phyloP scores from a whole-genome alignment of 345 rosid genomes.

The Acer yangbiense region DNA sequence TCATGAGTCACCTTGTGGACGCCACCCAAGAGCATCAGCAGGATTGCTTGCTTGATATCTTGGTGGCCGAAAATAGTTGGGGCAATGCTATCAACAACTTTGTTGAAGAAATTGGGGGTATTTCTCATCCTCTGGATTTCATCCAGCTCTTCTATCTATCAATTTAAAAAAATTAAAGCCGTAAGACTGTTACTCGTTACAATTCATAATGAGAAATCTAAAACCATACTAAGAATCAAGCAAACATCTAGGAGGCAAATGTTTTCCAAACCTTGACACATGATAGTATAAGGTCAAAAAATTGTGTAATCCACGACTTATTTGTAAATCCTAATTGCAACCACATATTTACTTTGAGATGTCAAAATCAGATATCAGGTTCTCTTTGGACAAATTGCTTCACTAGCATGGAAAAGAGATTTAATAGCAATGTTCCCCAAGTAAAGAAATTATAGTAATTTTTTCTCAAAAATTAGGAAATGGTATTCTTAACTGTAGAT shows the following conservation, averaged over 20 bases:
- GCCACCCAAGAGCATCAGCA: slow-evolving; percentile 94
- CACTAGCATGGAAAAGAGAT: slow-evolving; percentile 6
- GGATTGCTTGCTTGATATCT: slow-evolving; percentile 92
- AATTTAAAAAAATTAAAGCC: slow-evolving; percentile 21
- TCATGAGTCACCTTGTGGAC: slow-evolving; percentile 76
- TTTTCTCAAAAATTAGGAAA: not conserved
- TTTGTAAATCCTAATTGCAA: too few relatives aligned
- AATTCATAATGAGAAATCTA: too few relatives aligned
- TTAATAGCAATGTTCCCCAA: not conserved
- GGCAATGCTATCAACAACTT: slow-evolving; percentile 85
- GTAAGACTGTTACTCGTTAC: too few relatives aligned
- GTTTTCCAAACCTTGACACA: not conserved
- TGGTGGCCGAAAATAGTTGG: slow-evolving; percentile 95
- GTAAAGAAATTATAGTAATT: not conserved
- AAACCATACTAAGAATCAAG: too few relatives aligned
- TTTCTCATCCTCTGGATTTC: slow-evolving; percentile 85
- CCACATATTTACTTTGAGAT: too few relatives aligned
- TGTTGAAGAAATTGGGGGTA: slow-evolving; percentile 94
- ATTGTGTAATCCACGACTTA: not conserved
- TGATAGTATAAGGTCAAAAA: not conserved
- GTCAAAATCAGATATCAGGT: too few relatives aligned
- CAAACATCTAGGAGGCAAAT: not conserved
- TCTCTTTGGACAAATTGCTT: not conserved
- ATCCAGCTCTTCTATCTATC: slow-evolving; percentile 73
- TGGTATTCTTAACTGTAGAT: not conserved